Conservation (phyloP, 192 early-diverging fungal species). For the Phlyctochytrium arcticum region DNA sequence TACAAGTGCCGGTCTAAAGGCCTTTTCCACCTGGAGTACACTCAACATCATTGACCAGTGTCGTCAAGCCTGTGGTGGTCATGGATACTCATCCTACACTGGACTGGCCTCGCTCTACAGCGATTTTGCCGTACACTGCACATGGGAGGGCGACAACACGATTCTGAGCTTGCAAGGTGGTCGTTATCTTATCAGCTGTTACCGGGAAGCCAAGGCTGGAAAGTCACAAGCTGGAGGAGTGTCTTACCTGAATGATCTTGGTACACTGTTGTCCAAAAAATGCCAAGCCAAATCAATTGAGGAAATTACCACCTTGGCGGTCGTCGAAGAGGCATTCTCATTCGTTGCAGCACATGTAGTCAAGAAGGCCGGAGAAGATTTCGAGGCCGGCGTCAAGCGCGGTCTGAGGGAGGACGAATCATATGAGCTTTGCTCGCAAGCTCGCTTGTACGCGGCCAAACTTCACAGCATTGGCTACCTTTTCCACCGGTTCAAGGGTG, state of each 20-base stretch:
- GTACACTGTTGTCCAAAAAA: slow-evolving; percentile 31
- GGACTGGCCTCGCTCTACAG: slow-evolving; percentile 79
- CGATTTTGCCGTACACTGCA: slow-evolving; percentile 74
- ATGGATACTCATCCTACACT: slow-evolving; percentile 91
- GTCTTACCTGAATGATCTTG: slow-evolving; percentile 64
- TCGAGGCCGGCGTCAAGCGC: slow-evolving; percentile 59
- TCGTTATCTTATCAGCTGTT: slow-evolving; percentile 73
- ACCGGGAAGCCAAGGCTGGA: slow-evolving; percentile 65
- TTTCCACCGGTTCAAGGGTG: slow-evolving; percentile 78
- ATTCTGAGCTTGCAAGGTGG: slow-evolving; percentile 86
- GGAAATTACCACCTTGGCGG: slow-evolving; percentile 52
- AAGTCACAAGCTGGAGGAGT: slow-evolving; percentile 66
- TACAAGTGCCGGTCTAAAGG: slow-evolving; percentile 86
- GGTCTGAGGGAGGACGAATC: slow-evolving; percentile 74
- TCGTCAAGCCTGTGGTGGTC: slow-evolving; percentile 85
- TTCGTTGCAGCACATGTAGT: slow-evolving; percentile 81
- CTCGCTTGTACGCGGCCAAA: slow-evolving; percentile 76
- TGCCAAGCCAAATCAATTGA: slow-evolving; percentile 49
- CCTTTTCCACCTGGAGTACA: slow-evolving; percentile 90
- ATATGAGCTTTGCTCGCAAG: slow-evolving; percentile 84
- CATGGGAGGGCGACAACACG: slow-evolving; percentile 75
- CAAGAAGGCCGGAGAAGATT: slow-evolving; percentile 73
- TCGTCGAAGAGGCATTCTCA: slow-evolving; percentile 74
- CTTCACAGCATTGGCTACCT: slow-evolving; percentile 80
- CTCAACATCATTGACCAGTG: slow-evolving; percentile 88